Evolutionary conservation across 1,284 basidiomycete genomes (phyloP).

Genomic region (Caloboletus firmus): DNA sequence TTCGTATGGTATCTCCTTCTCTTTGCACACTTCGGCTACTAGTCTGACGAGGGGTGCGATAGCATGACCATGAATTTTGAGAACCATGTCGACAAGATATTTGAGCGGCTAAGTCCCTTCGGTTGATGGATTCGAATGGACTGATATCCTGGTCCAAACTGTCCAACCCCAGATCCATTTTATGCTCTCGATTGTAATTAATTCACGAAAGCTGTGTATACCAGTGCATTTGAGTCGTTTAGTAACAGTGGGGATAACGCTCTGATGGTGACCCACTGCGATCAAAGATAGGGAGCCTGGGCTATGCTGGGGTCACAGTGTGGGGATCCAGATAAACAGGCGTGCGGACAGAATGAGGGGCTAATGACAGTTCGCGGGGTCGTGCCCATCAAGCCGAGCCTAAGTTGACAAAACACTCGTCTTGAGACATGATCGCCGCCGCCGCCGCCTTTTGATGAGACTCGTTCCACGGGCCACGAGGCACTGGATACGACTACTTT

Average conservation of each 20-base stretch:
- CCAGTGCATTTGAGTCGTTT: not conserved
- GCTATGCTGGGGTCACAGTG: not conserved
- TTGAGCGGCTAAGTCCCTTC: not conserved
- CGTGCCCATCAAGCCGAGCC: not conserved
- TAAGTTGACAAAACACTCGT: no score
- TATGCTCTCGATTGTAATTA: constrained; percentile 4
- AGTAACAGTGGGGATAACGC: not conserved
- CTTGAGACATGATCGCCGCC: no score
- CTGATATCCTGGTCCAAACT: not conserved
- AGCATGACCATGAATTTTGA: constrained; percentile 26
- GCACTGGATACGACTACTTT: no score
- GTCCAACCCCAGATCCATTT: not conserved
- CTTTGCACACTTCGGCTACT: constrained; percentile 30
- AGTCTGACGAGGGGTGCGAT: constrained; percentile 25
- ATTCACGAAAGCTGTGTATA: constrained; percentile 5
- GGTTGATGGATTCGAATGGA: not conserved
- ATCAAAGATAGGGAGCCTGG: not conserved
- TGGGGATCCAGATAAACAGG: not conserved
- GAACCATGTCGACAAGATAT: constrained; percentile 16
- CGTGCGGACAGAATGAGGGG: not conserved
- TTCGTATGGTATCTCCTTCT: constrained; percentile 41
- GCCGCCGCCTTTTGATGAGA: no score
- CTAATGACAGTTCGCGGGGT: not conserved
- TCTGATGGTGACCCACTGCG: not conserved
- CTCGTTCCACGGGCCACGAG: no score